Evolutionary conservation across 257 asterid genomes (phyloP).

Genomic region (Solanum appendiculatum): DNA sequence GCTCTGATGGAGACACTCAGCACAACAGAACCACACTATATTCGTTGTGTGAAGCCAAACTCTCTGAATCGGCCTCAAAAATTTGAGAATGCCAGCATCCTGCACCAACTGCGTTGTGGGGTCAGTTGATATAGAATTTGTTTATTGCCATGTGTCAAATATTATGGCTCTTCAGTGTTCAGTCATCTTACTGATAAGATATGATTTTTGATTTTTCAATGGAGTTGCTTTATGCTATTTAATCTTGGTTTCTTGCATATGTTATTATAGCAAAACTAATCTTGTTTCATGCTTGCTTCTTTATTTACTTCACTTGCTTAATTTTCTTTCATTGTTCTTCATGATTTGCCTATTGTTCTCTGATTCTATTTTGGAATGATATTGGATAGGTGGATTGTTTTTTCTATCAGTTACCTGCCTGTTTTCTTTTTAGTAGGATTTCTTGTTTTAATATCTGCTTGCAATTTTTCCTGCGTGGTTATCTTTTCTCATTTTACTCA

Average conservation of each 20-base stretch:
- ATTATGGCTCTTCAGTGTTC: not conserved
- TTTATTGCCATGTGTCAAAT: not conserved
- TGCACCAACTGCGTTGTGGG: constrained; percentile 99
- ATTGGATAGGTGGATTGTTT: not conserved
- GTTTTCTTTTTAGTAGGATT: not conserved
- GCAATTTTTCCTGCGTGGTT: not conserved
- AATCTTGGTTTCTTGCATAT: not conserved
- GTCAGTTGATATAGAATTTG: constrained; percentile 34
- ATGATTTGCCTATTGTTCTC: not conserved
- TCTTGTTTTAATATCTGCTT: not conserved
- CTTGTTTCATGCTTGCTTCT: not conserved
- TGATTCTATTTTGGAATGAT: not conserved
- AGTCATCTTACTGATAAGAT: not conserved
- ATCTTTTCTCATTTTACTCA: not conserved
- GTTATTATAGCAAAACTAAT: not conserved
- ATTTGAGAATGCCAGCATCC: constrained; percentile 82
- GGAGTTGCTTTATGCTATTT: not conserved
- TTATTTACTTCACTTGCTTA: not conserved
- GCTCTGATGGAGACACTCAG: constrained; percentile 97
- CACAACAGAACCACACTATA: constrained; percentile 94
- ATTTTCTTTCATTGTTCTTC: not conserved
- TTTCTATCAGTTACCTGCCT: not conserved
- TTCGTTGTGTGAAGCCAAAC: constrained; percentile 98
- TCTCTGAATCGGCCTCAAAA: constrained; percentile 80
- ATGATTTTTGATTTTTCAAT: not conserved